Evolutionary conservation across 768 basidiomycete genomes (phyloP).

Genomic region (Hypholoma fasciculare): DNA sequence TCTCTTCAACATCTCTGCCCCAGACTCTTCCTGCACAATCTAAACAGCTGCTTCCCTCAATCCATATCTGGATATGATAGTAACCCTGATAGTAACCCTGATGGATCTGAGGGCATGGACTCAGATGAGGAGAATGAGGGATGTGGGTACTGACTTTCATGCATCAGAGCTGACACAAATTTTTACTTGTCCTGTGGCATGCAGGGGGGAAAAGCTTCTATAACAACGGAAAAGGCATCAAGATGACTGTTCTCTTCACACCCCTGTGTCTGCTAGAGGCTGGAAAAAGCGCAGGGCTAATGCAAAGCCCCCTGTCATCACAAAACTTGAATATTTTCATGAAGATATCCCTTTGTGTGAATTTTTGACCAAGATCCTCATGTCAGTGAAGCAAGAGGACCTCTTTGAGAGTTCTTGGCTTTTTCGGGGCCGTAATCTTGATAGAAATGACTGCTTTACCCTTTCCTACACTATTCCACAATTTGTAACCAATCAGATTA

Average conservation of each 20-base stretch:
- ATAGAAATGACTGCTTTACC: too few species aligned
- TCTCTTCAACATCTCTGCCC: too few species aligned
- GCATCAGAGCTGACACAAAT: too few species aligned
- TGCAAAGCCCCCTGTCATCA: conserved; percentile 5
- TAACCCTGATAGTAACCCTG: not conserved
- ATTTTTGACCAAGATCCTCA: not conserved
- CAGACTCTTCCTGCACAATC: too few species aligned
- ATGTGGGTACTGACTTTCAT: not conserved
- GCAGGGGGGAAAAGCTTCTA: conserved; percentile 4
- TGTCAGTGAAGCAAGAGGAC: not conserved
- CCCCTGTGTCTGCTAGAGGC: not conserved
- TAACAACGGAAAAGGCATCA: conserved; percentile 10
- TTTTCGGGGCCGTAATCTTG: too few species aligned
- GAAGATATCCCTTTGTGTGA: not conserved
- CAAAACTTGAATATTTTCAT: not conserved
- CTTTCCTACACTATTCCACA: too few species aligned
- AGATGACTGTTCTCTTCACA: conserved; percentile 6
- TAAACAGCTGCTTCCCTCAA: too few species aligned
- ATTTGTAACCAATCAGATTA: too few species aligned
- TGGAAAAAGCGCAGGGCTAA: conserved; percentile 11
- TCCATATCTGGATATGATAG: too few species aligned
- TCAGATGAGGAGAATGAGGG: conserved; percentile 5
- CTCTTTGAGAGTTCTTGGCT: not conserved
- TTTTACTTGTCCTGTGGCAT: not conserved
- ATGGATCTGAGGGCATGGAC: not conserved